Evolutionary conservation across 768 basidiomycete genomes (phyloP).

Genomic region (Rhodosporidiobolus odoratus): DNA sequence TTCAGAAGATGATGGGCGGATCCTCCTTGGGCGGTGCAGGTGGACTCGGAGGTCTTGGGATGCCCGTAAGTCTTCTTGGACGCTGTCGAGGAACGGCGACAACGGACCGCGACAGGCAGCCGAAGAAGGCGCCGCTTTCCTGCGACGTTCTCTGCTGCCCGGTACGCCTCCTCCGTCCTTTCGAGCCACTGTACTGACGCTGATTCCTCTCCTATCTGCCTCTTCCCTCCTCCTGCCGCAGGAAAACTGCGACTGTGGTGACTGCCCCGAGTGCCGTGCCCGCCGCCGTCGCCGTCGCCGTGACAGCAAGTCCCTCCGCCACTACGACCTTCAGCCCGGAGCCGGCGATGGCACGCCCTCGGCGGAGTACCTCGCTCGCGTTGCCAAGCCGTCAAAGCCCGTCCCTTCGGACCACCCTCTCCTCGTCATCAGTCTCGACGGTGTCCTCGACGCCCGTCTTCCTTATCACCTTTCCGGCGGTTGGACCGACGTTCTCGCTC

Average conservation of each 20-base stretch:
- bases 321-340: neutral
- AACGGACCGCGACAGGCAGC: neutral
- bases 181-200: neutral
- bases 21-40: neutral
- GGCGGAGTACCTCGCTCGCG: conserved; percentile 9
- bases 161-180: neutral
- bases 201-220: neutral
- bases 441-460: conserved; percentile 18
- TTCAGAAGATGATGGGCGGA: neutral
- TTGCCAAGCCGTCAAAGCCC: neutral
- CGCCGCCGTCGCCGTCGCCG: neutral
- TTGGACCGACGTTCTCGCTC: conserved; percentile 20
- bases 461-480: conserved; percentile 26
- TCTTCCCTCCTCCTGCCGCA: neutral
- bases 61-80: neutral
- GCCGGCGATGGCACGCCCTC: neutral
- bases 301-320: neutral
- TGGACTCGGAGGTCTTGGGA: no score
- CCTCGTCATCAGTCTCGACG: conserved; percentile 26
- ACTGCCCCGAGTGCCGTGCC: neutral
- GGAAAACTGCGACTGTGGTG: neutral
- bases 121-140: neutral
- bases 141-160: neutral
- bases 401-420: conserved; percentile 4
- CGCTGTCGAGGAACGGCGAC: neutral